phyloP scores from a whole-genome alignment of 805 yeast genomes.

The Starmerella etchellsii region DNA sequence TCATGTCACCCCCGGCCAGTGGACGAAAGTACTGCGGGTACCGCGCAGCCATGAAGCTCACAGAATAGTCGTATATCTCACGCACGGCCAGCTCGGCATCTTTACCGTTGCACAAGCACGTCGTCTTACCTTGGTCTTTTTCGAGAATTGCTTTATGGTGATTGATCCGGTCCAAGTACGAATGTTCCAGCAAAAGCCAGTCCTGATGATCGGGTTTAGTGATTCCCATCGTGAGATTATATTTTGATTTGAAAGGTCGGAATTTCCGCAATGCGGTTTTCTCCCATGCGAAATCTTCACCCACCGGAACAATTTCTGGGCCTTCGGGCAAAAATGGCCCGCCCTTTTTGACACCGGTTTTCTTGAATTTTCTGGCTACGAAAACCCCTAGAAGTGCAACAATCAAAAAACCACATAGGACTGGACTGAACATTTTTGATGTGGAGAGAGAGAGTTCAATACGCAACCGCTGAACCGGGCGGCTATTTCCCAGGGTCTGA shows the following conservation, averaged over 20 bases:
- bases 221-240: constrained; percentile 52
- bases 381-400: neutral
- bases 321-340: neutral
- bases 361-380: neutral
- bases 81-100: constrained; percentile 25
- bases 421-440: too few relatives aligned
- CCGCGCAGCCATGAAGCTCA: constrained; percentile 32
- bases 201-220: constrained; percentile 37
- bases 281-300: constrained; percentile 2
- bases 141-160: constrained; percentile 29
- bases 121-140: constrained; percentile 12
- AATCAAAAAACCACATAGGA: too few relatives aligned
- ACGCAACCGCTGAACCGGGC: too few relatives aligned
- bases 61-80: constrained; percentile 38
- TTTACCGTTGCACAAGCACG: constrained; percentile 4
- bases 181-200: constrained; percentile 49
- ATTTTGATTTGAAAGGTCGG: constrained; percentile 48
- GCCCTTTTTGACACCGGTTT: neutral
- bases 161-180: constrained; percentile 37
- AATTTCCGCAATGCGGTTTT: constrained; percentile 19
- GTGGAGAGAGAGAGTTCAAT: too few relatives aligned
- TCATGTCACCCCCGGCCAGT: constrained; percentile 12
- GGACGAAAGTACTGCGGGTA: constrained; percentile 42
- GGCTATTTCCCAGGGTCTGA: too few relatives aligned
- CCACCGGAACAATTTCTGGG: constrained; percentile 1